phyloP scores from a whole-genome alignment of 176 grass and related monocot species.

The Aechmea fasciata region DNA sequence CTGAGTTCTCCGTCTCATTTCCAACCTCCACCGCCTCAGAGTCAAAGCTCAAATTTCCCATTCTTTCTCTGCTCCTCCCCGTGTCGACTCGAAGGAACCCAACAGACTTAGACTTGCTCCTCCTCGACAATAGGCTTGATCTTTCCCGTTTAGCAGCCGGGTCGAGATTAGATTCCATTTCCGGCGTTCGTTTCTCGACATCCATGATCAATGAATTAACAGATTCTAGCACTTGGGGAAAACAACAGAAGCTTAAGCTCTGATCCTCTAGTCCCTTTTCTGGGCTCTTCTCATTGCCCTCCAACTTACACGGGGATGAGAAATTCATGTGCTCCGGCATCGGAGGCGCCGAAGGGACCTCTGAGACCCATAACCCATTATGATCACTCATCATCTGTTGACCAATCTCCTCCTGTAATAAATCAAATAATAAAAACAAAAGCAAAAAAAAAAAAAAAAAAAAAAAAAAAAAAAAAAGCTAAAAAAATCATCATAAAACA shows the following conservation, averaged over 20 bases:
- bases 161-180: neutral
- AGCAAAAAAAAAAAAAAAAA: neutral
- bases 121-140: conserved; percentile 36
- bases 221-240: conserved; percentile 28
- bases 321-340: conserved; percentile 27
- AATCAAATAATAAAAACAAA: neutral
- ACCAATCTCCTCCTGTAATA: conserved; percentile 18
- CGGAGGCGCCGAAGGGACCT: conserved; percentile 37
- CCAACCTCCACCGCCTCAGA: neutral
- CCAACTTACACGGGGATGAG: conserved; percentile 14
- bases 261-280: conserved; percentile 18
- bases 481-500: conserved; percentile 6
- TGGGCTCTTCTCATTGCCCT: conserved; percentile 21
- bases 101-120: conserved; percentile 60
- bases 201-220: conserved; percentile 24
- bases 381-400: conserved; percentile 15
- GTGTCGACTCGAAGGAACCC: conserved; percentile 63
- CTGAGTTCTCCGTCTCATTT: neutral
- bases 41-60: conserved; percentile 17
- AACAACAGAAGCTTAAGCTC: conserved; percentile 2
- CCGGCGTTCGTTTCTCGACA: neutral
- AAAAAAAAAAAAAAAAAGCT: neutral
- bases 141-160: too few relatives aligned
- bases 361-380: conserved; percentile 12
- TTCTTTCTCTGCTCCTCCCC: conserved; percentile 39